A percentile compares a stretch with the other conserved stretches of the same genome.
Evolutionary conservation across 352 stramenopile species (phyloP).

Genomic region (Phytophthora quininea): DNA sequence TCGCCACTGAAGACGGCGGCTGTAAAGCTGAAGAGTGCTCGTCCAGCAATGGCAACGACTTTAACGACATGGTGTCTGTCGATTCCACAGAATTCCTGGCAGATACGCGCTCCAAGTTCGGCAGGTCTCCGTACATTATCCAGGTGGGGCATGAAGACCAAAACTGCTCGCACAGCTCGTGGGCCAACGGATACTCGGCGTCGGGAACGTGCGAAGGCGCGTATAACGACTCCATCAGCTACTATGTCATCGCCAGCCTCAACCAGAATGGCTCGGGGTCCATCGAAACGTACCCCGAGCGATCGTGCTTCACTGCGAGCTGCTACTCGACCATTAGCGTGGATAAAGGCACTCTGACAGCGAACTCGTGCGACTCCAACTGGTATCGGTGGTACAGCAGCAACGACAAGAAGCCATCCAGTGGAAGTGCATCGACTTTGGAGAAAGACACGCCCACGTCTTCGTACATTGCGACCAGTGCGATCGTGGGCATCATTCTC

Average conservation of each 20-base stretch:
- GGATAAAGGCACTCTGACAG: neutral
- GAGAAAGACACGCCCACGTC: neutral
- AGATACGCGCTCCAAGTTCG: neutral
- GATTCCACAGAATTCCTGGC: slow-evolving; percentile 1
- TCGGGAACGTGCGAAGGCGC: slow-evolving; percentile 5
- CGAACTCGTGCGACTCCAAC: neutral
- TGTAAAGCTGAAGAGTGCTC: neutral
- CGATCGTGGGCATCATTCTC: neutral
- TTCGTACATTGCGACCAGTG: no score
- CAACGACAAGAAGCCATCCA: neutral
- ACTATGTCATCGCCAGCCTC: neutral
- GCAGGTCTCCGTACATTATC: slow-evolving; percentile 6
- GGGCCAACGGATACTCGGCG: neutral
- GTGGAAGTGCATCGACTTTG: neutral
- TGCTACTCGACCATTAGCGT: neutral
- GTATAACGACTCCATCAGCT: neutral
- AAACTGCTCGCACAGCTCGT: neutral
- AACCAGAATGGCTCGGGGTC: neutral
- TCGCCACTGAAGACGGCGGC: neutral
- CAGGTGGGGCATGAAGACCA: neutral
- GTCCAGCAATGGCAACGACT: neutral
- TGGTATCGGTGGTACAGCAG: slow-evolving; percentile 9
- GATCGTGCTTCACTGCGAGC: neutral
- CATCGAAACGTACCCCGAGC: slow-evolving; percentile 1
- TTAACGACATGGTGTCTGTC: neutral